Conservation (phyloP, 2,329 filamentous ascomycete genomes). For the Chalaropsis ovoidea region DNA sequence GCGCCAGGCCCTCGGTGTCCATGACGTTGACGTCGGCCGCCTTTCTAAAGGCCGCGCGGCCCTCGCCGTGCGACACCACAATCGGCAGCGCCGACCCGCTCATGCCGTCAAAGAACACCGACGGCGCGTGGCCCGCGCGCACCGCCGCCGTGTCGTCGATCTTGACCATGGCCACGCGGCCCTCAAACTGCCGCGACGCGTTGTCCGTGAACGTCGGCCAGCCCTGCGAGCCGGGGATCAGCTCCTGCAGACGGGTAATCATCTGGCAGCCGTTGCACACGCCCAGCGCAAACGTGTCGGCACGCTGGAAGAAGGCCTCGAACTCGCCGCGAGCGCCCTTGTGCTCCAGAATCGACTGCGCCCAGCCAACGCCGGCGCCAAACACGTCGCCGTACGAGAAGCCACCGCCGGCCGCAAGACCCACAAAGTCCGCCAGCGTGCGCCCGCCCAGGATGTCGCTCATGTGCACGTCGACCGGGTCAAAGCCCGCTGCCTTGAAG, state of each 20-base stretch:
- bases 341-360: constrained; percentile 83
- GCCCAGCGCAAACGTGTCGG: constrained; percentile 83
- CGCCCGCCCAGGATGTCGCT: constrained; percentile 74
- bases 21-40: constrained; percentile 41
- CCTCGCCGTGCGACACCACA: constrained; percentile 83
- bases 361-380: constrained; percentile 94
- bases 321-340: constrained; percentile 67
- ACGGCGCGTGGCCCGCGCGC: constrained; percentile 38
- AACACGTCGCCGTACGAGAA: constrained; percentile 80
- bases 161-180: constrained; percentile 69
- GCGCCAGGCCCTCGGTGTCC: constrained; percentile 48
- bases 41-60: constrained; percentile 62
- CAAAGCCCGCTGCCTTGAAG: constrained; percentile 83
- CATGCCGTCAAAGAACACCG: constrained; percentile 91
- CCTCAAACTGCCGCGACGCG: constrained; percentile 80
- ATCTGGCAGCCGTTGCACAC: constrained; percentile 98
- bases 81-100: constrained; percentile 70
- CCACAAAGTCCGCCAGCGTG: constrained; percentile 71
- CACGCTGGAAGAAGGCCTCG: constrained; percentile 70
- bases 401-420: constrained; percentile 87
- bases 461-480: constrained; percentile 92
- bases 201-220: constrained; percentile 89
- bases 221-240: constrained; percentile 72
- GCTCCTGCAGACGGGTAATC: constrained; percentile 63
- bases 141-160: constrained; percentile 39